Evolutionary conservation across 2,329 filamentous ascomycete species (phyloP), one percentile per base, ranked within the genome.

Genomic region (Beauveria scarabaeidicola): DNA sequence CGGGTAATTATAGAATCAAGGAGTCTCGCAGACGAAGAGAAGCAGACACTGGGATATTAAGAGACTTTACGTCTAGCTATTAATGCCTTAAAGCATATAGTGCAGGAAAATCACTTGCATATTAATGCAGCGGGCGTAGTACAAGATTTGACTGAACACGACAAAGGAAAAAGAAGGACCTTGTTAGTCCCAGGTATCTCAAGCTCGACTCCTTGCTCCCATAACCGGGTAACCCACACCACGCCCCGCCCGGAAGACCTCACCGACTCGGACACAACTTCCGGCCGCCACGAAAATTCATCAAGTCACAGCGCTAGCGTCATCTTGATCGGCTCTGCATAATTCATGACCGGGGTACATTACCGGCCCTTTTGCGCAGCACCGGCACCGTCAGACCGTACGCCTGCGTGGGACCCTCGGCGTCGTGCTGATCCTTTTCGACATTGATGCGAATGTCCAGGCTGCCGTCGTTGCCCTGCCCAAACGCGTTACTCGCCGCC

Each of bases 361-460:
- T 36, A 36, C 32, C 15, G 32, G 17, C 29, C 29, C 13, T 52
- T 25, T 52, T 59, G 25, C 56, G 57, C 46, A 97, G 78, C 27
- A 82, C 77, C 13, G 94, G 94, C n/a, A 99, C 85, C 2, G 91
- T 87, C 52, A 99, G 77, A 10, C 92, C 88, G 69, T 99, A 99
- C 15, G 86, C 83, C 62, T 87, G 81, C 0, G 94, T 97, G 64
- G 82, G 84, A 41, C 94, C 94, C 40, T 89, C 79, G 2, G 85
- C 84, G 70, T 97, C 86, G 66, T 88, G 86, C 69, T 96, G 90
- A 70, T 92, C 86, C 63, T 93, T 85, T 74, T 99, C 94, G 64
- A 97, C 86, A 60, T 91, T 88, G 66, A 99, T 84, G 59, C 86
- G 86, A 53, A 97, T 85, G 66, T 97, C 91, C 5, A 99, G 80